These are phyloP conservation scores for Hortiboletus flavorubellus DNA, from an alignment of 768 basidiomycete species.

Conservation along the genomic window DNA sequence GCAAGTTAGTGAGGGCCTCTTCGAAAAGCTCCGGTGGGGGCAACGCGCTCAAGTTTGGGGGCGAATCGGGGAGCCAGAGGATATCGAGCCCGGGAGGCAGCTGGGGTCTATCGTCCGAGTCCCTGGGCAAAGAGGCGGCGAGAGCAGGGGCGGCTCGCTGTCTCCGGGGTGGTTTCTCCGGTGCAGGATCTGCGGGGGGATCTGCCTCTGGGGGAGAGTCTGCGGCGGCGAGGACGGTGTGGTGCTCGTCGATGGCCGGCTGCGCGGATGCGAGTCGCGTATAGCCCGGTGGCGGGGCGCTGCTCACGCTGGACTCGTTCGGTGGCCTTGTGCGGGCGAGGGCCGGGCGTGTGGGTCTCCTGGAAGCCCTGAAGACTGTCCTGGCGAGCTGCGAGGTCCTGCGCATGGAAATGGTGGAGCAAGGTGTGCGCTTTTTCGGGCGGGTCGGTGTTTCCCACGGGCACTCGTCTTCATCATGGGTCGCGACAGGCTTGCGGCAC, in stretches of 20 bases:
- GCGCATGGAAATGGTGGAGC: slow-evolving; percentile 48
- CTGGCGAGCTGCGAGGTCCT: slow-evolving; percentile 68
- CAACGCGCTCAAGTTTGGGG: slow-evolving; percentile 32
- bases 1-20: slow-evolving; percentile 70
- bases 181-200: slow-evolving; percentile 18
- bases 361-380: slow-evolving; percentile 53
- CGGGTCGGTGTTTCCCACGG: slow-evolving; percentile 12
- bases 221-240: slow-evolving; percentile 3
- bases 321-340: slow-evolving; percentile 25
- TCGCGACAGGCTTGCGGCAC: slow-evolving; percentile 74
- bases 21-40: slow-evolving; percentile 77
- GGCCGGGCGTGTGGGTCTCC: slow-evolving; percentile 4
- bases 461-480: slow-evolving; percentile 41
- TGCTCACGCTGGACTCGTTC: slow-evolving; percentile 16
- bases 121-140: slow-evolving; percentile 8
- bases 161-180: slow-evolving; percentile 26
- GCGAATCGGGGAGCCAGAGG: slow-evolving; percentile 57
- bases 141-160: slow-evolving; percentile 7
- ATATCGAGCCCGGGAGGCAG: slow-evolving; percentile 58
- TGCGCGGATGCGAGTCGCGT: slow-evolving; percentile 26
- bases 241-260: slow-evolving; percentile 12
- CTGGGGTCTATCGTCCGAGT: slow-evolving; percentile 35
- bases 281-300: slow-evolving; percentile 15
- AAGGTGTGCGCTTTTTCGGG: slow-evolving; percentile 27
- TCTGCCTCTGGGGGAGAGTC: slow-evolving; percentile 28